Base-by-base conservation (phyloP, 345 rosid species). In the Populus ilicifolia region DNA sequence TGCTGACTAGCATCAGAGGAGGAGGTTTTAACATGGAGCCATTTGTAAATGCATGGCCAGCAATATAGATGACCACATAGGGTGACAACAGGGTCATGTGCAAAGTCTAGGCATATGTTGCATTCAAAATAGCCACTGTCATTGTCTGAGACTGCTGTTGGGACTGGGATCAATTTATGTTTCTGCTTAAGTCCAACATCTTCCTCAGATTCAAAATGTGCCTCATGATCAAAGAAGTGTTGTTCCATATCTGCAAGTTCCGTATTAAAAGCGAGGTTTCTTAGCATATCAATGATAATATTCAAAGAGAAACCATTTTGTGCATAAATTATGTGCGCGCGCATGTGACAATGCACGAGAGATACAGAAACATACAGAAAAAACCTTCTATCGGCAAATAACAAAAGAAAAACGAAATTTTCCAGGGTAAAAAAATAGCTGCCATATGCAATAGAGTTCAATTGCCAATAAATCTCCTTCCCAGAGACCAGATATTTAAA, bases 221-320 rank as follows among this genome's bases (percentile, higher is more conserved):
- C 68, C 75, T 81, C 89, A 5, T 81, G 84, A 78, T 82, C 86
- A 65, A 80, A 79, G 65, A 87, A 77, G 61, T 74, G 81, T 17
- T 80, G 85, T 71, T 85, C 90, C 87, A 84, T 86, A 39, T 74
- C 80, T 16, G 75, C 72, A 35, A 17, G 12, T 8, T 78, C 90
- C 87, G 87, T 9, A 67, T 30, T 33, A 67, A 67, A 23, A 59
- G 5, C 5, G 11, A 59, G 29, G 63, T 59, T n/a, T 56, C 14
- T 56, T 56, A n/a, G 63, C 27, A 56, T 9, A 56, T 56, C 63
- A n/a, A 23, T 23, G 27, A 23, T n/a, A n/a, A 59, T 59, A 59
- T 10, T 59, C 63, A n/a, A 8, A 59, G 25, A 56, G 29, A 59
- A 4, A n/a, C 63, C 63, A 59, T 59, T 59, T 2, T 1, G n/a